Evolutionary conservation across 176 grass and related monocot species (phyloP), one percentile per base, ranked within the genome.

Genomic region (Avena eriantha): DNA sequence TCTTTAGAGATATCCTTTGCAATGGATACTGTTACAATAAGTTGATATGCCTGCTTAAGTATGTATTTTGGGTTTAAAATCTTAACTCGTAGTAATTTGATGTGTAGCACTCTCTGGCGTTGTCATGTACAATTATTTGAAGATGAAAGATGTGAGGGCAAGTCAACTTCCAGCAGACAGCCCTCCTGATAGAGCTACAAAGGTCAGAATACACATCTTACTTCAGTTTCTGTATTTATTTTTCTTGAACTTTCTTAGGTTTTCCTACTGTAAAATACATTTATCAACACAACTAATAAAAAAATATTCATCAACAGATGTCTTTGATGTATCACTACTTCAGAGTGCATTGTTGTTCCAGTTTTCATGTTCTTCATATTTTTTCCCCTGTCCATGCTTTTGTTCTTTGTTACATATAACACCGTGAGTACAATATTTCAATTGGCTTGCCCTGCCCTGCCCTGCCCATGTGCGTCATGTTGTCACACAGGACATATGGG

Each of bases 111-210:
- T 99, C 48, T 99, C 84, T 76, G 97, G 97, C 26, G 97, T 99
- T 82, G 92, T 97, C 76, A 84, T 99, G 89, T 99, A 99, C 89
- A 99, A 99, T 83, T 99, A 99, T 87, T 92, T 99, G 92, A 99
- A 99, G 88, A 93, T 99, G 68, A 99, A 85, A 90, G 97, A 99
- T 89, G 92, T 86, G 61, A 87, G 83, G 92, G 88, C 89, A 36
- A 99, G 85, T 56, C 85, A 88, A 85, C 79, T 94, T 80, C 94
- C 92, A 73, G 53, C 77, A 43, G 94, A 99, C 73, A 90, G 24
- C 54, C 75, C 45, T 87, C 85, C 87, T 77, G 92, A 94, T 64
- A 96, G 92, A 86, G 85, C 73, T 79, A 94, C 84, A 73, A 93
- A 92, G 91, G 80, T 98, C 58, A 81, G 65, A 55, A 45, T 74